Base-by-base conservation (phyloP, 2,329 filamentous ascomycete genomes). In the Exophiala sp. region DNA sequence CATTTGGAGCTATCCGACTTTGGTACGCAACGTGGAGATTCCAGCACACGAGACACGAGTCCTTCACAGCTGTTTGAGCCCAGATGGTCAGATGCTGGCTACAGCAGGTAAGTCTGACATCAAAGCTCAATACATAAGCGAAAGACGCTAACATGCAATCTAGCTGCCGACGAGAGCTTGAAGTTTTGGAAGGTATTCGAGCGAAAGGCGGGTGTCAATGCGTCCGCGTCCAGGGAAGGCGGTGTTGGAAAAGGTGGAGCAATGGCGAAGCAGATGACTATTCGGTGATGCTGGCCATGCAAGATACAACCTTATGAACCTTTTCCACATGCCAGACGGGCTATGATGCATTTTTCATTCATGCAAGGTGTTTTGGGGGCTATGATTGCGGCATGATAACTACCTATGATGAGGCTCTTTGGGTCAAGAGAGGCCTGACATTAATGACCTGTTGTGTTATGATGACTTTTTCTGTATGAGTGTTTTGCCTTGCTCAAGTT, bases 131-230 rank as follows among this genome's bases (percentile, higher is more conserved):
- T 12, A 16, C 29, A 14, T 18, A 24, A 40, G 36, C 18, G 36
- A 29, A 18, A 40, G 9, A 47, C 21, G 46, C 50, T 53, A 54
- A 48, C 62, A 62, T 65, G 3, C 71, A 57, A 41, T 32, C 44
- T 60, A 84, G 89, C 92, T 65, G 91, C 92, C 35, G 94, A 99
- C 67, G 94, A 99, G 80, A 92, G 87, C 69, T 81, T 99, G 72
- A 99, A 99, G 78, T 99, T 99, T 81, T 99, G 94, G 94, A 99
- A 99, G 85, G 82, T 99, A 65, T 99, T 99, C 68, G 94, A 99
- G 82, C 96, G 96, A 83, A 97, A 96, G 83, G 79, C 91, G 14
- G 91, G 90, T 51, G 78, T 82, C 55, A 77, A 82, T 57, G 82
- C 85, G 47, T 82, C 84, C 45, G 69, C 79, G 32, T 78, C 85